Evolutionary conservation across 129 eudicot genomes (phyloP).

Genomic region (Erigeron canadensis): DNA sequence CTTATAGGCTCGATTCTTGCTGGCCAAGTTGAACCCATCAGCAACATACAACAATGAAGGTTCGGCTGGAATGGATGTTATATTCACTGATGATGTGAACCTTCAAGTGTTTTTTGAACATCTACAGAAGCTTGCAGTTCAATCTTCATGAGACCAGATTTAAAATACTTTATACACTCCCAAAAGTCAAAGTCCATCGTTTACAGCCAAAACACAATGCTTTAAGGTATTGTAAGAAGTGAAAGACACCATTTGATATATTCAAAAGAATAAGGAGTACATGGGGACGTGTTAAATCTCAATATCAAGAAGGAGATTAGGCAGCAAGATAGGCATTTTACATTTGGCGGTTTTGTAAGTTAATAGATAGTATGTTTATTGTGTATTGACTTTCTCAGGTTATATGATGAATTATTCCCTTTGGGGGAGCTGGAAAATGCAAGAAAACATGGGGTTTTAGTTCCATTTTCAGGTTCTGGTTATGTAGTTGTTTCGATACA

Average conservation of each 20-base stretch:
- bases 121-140: constrained; percentile 91
- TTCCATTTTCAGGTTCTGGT: neutral
- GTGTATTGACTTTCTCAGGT: constrained; percentile 25
- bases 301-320: constrained; percentile 23
- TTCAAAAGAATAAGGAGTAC: constrained; percentile 27
- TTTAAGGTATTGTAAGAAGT: constrained; percentile 29
- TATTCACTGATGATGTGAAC: constrained; percentile 91
- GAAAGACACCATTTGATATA: constrained; percentile 21
- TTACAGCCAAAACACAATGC: constrained; percentile 12
- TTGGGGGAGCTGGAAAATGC: neutral
- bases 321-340: constrained; percentile 21
- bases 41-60: constrained; percentile 86
- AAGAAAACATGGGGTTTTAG: constrained; percentile 10
- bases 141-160: constrained; percentile 58
- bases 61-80: constrained; percentile 79
- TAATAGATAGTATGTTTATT: constrained; percentile 26
- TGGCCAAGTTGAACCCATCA: constrained; percentile 96
- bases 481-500: constrained; percentile 13
- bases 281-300: constrained; percentile 26
- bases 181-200: constrained; percentile 8
- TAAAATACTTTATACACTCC: constrained; percentile 21
- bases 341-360: constrained; percentile 36
- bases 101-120: constrained; percentile 98
- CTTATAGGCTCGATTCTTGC: constrained; percentile 80
- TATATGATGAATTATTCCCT: constrained; percentile 24